Evolutionary conservation across 129 eudicot genomes (phyloP).

Genomic region (Logfia minima): DNA sequence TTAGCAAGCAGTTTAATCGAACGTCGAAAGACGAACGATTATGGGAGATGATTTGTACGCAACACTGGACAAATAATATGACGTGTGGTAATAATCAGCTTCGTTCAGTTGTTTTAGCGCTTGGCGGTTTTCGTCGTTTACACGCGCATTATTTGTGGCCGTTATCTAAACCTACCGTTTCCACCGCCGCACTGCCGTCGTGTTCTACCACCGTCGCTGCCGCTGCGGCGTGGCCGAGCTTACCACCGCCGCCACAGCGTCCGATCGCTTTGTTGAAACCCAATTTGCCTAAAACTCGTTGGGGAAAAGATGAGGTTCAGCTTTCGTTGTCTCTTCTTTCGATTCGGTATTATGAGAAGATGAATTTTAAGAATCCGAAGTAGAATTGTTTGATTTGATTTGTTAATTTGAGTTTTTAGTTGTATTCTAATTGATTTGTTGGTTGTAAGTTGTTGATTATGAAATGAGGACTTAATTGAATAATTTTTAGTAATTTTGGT

Average conservation of each 20-base stretch:
- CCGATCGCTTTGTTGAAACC: slow-evolving; percentile 34
- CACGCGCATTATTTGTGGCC: slow-evolving; percentile 76
- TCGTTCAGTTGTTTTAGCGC: slow-evolving; percentile 78
- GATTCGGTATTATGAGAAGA: slow-evolving; percentile 78
- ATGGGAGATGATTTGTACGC: slow-evolving; percentile 92
- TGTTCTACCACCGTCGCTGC: slow-evolving; percentile 25
- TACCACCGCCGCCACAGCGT: slow-evolving; percentile 38
- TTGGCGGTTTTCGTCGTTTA: slow-evolving; percentile 84
- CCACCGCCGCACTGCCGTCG: slow-evolving; percentile 18
- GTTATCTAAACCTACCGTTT: slow-evolving; percentile 51
- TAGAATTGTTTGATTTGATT: slow-evolving; percentile 2
- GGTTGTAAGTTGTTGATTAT: neutral
- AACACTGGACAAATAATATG: slow-evolving; percentile 44
- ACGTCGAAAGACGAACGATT: slow-evolving; percentile 84
- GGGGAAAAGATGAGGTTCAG: slow-evolving; percentile 94
- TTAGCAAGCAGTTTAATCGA: slow-evolving; percentile 65
- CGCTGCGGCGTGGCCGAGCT: slow-evolving; percentile 50
- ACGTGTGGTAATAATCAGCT: slow-evolving; percentile 59
- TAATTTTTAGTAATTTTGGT: neutral
- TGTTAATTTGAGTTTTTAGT: neutral
- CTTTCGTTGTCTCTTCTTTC: slow-evolving; percentile 79
- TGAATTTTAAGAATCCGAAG: slow-evolving; percentile 59
- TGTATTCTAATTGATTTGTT: no score
- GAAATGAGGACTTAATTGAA: neutral
- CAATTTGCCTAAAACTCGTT: slow-evolving; percentile 42